Base-by-base conservation (phyloP, 2,329 filamentous ascomycete species). In the Westerdykella aurantiaca region DNA sequence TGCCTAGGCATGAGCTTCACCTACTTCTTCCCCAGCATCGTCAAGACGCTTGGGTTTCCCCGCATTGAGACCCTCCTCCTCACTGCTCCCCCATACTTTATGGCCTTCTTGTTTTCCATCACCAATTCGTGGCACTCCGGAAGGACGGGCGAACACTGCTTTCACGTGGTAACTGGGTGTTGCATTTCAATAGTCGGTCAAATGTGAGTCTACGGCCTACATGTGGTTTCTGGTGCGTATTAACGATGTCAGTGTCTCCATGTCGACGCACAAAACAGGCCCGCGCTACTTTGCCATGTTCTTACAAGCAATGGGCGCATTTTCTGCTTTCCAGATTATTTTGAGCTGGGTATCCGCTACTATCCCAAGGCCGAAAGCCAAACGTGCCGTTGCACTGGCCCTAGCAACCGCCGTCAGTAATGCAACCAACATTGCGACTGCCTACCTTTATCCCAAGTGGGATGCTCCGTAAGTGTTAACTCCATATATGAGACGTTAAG, bases 11-110 rank as follows among this genome's bases (percentile, higher is more conserved):
- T 54, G 51, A 53, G 48, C 1, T 82, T 83, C 53, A 78, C 81
- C 37, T 82, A 82, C 56, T 83, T 83, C 66, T 82, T 83, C 63
- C 80, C 80, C 0, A 77, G 72, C 0, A 81, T 83, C 41, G 76
- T 82, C 1, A 69, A 76, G 23, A 81, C 77, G 0, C 70, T 83
- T 0, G 77, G 78, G 0, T 83, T 77, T 53, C 69, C 70, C 2
- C 70, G 58, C 16, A 74, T 78, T 17, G 64, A 68, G 6, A 80
- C 78, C 0, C 64, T 81, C 0, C 72, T 79, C 42, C 68, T 81
- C n/a, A 81, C 78, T 1, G 76, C 70, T 0, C 76, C 77, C 0
- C 76, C 78, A 0, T 83, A 78, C 76, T 74, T 78, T 42, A 70
- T 69, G 0, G 80, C 78, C 0, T 82, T 82, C 49, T 50, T 82